Evolutionary conservation across 441 rosid genomes (phyloP).

Genomic region (Jatropha podagrica): DNA sequence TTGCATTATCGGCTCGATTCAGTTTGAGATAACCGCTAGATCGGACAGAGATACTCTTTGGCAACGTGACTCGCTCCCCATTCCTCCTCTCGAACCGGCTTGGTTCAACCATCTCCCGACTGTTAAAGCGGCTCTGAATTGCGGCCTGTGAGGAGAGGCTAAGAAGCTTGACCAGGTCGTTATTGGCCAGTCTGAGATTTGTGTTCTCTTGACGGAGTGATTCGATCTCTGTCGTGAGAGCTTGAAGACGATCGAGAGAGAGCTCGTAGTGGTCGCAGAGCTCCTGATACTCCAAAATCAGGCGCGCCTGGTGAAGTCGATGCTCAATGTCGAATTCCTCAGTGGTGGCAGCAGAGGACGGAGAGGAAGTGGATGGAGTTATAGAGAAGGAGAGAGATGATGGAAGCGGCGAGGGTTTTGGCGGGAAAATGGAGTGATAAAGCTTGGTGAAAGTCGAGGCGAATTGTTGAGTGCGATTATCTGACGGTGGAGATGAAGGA

Average conservation of each 20-base stretch:
- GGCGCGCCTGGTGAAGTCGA: constrained; percentile 67
- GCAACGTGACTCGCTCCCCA: constrained; percentile 42
- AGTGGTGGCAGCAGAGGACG: constrained; percentile 22
- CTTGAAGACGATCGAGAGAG: constrained; percentile 53
- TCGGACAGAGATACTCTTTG: constrained; percentile 63
- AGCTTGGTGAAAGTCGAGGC: constrained; percentile 53
- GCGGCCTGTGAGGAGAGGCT: constrained; percentile 44
- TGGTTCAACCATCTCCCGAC: constrained; percentile 22
- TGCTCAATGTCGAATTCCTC: constrained; percentile 45
- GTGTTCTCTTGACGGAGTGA: constrained; percentile 54
- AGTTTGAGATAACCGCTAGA: constrained; percentile 44
- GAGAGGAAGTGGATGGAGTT: constrained; percentile 29
- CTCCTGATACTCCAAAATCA: constrained; percentile 66
- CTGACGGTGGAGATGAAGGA: constrained; percentile 30
- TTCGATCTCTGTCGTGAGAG: constrained; percentile 48
- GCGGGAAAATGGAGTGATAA: constrained; percentile 67
- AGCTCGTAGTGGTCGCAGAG: constrained; percentile 59
- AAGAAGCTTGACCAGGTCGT: constrained; percentile 53
- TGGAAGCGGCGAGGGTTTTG: constrained; percentile 43
- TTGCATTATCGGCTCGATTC: constrained; percentile 32
- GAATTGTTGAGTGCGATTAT: constrained; percentile 32
- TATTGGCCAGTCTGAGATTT: constrained; percentile 53
- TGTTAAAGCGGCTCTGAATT: constrained; percentile 4
- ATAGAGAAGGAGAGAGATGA: constrained; percentile 26
- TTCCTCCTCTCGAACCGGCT: constrained; percentile 24